These are phyloP conservation scores for Apiospora saccharicola DNA, from an alignment of 2,329 filamentous ascomycete species.

Conservation along the genomic window DNA sequence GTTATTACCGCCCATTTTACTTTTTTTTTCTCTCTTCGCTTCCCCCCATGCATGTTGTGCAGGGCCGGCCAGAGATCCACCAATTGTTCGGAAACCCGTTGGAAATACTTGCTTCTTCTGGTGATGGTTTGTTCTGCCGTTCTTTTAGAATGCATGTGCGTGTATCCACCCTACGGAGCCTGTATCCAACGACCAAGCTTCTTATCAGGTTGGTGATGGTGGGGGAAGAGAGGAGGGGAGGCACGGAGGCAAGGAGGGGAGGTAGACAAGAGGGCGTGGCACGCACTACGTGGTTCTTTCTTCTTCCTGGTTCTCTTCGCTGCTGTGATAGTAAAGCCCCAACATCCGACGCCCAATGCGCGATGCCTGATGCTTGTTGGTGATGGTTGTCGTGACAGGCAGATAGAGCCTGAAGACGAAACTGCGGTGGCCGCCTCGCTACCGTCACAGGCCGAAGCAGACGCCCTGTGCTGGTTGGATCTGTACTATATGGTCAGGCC, in stretches of 20 bases:
- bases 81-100: slow-evolving; percentile 14
- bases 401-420: background rate
- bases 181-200: background rate
- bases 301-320: background rate
- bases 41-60: background rate
- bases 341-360: background rate
- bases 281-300: background rate
- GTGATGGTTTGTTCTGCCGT: slow-evolving; percentile 12
- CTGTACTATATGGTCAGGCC: background rate
- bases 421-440: background rate
- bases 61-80: background rate
- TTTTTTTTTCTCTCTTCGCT: background rate
- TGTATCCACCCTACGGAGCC: background rate
- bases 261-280: background rate
- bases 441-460: background rate
- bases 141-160: background rate
- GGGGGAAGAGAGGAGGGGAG: background rate
- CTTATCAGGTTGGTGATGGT: background rate
- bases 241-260: background rate
- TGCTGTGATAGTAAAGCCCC: background rate
- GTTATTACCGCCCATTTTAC: slow-evolving; percentile 9
- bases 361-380: background rate
- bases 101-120: background rate
- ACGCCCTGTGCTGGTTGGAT: background rate
- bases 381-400: background rate